Evolutionary conservation across 169 alveolate genomes (phyloP), one percentile per base, ranked within the genome.

Genomic region (Cryptosporidium viatorum): DNA sequence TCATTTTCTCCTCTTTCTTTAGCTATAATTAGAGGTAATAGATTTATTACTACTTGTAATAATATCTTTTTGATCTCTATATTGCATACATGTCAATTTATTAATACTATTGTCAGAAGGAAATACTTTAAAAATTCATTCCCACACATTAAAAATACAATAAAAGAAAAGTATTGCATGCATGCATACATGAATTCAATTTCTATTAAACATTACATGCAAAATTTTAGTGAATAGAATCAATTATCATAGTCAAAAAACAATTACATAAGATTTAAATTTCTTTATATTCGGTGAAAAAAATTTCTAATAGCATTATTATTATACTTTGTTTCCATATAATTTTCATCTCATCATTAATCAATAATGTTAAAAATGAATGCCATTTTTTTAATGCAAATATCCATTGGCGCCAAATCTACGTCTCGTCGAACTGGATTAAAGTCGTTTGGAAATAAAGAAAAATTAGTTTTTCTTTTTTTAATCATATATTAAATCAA

Each of bases 1-100:
- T 73, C 86, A 73, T 73, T 23, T 70, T 39, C 59, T 26, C 31
- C 58, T 33, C 39, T 59, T 59, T 59, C 43, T 23, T n/a, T 3
- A 69, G 23, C n/a, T 37, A n/a, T 69, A 41, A 29, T 37, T 4
- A 26, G 29, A 18, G 50, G 50, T 70, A 33, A 10, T 70, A 70
- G 18, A 50, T 16, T 37, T 69, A 69, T n/a, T 43, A 29, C 6
- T 69, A 23, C 39, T 41, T 12, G 33, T 55, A 26, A 21, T 21
- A 55, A 55, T 3, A 6, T 3, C 16, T 10, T 26, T 26, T 55
- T 55, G 67, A 55, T 55, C 37, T 55, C 29, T 55, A 55, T 26
- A 23, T 55, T 55, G 10, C 16, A 55, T 55, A 37, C 39, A 55
- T 55, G n/a, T 29, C 3, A 16, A 10, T 8, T 55, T 55, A 26